These are phyloP conservation scores for Scutellaria baicalensis DNA, from an alignment of 257 asterid species.

Conservation along the genomic window DNA sequence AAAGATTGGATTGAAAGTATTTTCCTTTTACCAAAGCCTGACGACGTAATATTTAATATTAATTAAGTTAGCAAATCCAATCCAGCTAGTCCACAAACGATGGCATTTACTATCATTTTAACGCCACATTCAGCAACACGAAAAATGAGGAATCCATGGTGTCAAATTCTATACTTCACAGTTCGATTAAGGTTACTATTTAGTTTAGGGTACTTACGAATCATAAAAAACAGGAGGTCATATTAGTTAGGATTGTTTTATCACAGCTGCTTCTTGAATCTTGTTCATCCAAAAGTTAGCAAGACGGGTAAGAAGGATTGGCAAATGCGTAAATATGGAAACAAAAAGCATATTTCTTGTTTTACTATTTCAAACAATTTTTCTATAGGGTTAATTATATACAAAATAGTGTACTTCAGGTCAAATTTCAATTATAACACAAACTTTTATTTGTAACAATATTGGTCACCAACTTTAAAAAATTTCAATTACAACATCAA, in stretches of 20 bases:
- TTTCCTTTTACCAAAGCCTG: background rate
- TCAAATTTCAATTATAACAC: too few relatives aligned
- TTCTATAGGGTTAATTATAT: background rate
- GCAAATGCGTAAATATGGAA: background rate
- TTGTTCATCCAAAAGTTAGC: background rate
- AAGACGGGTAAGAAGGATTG: background rate
- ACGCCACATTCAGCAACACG: background rate
- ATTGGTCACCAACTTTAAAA: too few relatives aligned
- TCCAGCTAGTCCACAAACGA: conserved; percentile 8
- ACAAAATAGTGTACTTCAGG: too few relatives aligned
- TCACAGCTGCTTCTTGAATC: background rate
- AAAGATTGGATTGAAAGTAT: background rate
- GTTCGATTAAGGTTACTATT: background rate
- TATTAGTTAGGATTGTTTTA: background rate
- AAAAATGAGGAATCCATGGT: background rate
- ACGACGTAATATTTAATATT: background rate
- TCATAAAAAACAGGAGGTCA: background rate
- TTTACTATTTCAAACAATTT: background rate
- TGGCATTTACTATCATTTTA: background rate
- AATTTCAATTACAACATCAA: too few relatives aligned
- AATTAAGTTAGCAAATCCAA: background rate
- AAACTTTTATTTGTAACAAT: too few relatives aligned
- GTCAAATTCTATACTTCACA: background rate
- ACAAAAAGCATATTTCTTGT: background rate
- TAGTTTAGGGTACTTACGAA: background rate